Evolutionary conservation across 2,329 filamentous ascomycete species (phyloP), one percentile per base, ranked within the genome.

Genomic region (Canariomyces notabilis): DNA sequence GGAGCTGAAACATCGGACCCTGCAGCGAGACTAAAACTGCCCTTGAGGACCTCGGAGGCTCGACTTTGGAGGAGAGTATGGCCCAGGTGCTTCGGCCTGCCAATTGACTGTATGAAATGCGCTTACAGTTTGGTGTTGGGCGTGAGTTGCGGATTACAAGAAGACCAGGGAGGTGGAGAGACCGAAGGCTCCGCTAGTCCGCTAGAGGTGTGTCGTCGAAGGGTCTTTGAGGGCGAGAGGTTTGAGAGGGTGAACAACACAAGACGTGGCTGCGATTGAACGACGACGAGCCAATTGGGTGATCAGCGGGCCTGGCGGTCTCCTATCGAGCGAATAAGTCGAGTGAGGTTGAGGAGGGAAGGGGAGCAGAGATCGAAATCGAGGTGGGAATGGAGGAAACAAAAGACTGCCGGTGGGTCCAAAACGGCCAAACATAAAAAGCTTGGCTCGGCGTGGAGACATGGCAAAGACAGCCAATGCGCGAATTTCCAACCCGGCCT

Each of bases 321-420:
- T 53, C 52, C 51, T 52, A 38, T 53, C 46, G 40, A 40, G 22
- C 34, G 29, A 37, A 42, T 33, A 19, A 36, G 43, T 50, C 44
- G 37, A 58, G 54, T 56, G 58, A 56, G 53, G 53, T 57, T 56
- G 53, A 37, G 46, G 54, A 52, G 44, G 33, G 47, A 51, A 51
- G 36, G 41, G 37, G 34, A 43, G 40, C 26, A 48, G 31, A 48
- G 42, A 47, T 26, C 32, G 37, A 50, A 49, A 42, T 37, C 33
- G 34, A 23, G 49, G 50, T 38, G 47, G 56, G 52, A 53, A 37
- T 36, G 33, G 49, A 42, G 48, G 50, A 56, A 56, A 56, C 54
- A 58, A 58, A 57, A 58, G 52, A 54, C 41, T 46, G 42, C 42
- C 49, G 29, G 54, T 50, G 40, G 56, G 42, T 44, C 42, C n/a